These are phyloP conservation scores for Scutellaria minor DNA, from an alignment of 257 asterid genomes.

Conservation along the genomic window DNA sequence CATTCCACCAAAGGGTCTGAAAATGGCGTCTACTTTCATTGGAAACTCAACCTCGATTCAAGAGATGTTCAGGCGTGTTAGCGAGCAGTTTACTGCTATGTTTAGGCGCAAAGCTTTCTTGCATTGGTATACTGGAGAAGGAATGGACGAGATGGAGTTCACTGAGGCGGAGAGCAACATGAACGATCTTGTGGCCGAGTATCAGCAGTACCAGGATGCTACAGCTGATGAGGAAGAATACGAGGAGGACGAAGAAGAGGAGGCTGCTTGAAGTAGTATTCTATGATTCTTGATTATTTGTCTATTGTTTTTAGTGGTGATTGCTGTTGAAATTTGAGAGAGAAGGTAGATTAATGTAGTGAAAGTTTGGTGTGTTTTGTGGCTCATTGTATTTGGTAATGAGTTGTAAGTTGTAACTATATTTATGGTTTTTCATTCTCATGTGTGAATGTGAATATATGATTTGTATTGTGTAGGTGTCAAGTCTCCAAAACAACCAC, in stretches of 20 bases:
- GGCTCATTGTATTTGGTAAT: conserved; percentile 28
- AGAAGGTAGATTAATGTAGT: conserved; percentile 10
- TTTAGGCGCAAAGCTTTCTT: conserved; percentile 51
- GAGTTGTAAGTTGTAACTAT: conserved; percentile 20
- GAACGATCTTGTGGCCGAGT: conserved; percentile 53
- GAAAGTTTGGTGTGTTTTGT: conserved; percentile 6
- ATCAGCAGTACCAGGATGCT: conserved; percentile 50
- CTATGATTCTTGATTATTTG: not conserved
- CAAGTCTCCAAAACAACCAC: too few relatives aligned
- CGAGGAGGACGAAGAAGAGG: conserved; percentile 42
- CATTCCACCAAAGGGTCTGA: conserved; percentile 54
- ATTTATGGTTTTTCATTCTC: not conserved
- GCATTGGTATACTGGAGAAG: conserved; percentile 53
- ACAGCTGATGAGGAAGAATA: conserved; percentile 43
- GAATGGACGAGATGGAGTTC: conserved; percentile 51
- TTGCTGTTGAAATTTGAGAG: conserved; percentile 13
- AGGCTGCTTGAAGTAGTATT: conserved; percentile 20
- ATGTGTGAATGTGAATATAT: too few relatives aligned
- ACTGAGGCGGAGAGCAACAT: conserved; percentile 51
- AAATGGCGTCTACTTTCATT: conserved; percentile 50
- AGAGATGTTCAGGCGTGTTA: conserved; percentile 54
- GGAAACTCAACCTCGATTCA: conserved; percentile 54
- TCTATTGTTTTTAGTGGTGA: conserved; percentile 19
- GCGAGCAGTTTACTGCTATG: conserved; percentile 55
- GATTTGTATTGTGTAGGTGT: too few relatives aligned